A percentile compares a stretch with the other conserved stretches of the same genome.
phyloP scores from a whole-genome alignment of 2,329 filamentous ascomycete genomes.

The Aspergillus udagawae region DNA sequence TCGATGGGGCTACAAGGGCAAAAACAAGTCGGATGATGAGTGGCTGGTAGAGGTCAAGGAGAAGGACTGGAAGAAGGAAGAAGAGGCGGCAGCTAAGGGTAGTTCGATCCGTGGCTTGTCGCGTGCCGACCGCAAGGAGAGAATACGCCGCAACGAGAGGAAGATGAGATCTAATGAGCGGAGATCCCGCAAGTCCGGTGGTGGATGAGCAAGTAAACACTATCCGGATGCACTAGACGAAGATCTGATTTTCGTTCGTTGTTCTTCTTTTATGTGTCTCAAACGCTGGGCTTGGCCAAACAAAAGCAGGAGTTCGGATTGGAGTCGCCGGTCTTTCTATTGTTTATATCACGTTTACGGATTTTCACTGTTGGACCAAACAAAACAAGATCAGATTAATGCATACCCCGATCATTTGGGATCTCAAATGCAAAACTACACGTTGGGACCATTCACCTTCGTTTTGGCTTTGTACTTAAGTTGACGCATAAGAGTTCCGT shows the following conservation, averaged over 20 bases:
- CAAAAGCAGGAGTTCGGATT: slow-evolving; percentile 18
- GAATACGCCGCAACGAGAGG: slow-evolving; percentile 60
- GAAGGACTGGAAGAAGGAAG: slow-evolving; percentile 67
- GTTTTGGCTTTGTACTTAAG: not conserved
- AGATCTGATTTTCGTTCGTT: not conserved
- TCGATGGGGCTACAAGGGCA: slow-evolving; percentile 91
- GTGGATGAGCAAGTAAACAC: slow-evolving; percentile 13
- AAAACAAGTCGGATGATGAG: slow-evolving; percentile 76
- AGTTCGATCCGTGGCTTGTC: slow-evolving; percentile 62
- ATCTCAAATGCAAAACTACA: not conserved
- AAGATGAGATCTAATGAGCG: slow-evolving; percentile 65
- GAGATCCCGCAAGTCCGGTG: slow-evolving; percentile 37
- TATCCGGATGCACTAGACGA: slow-evolving; percentile 5
- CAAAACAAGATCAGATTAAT: not conserved
- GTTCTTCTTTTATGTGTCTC: slow-evolving; percentile 12
- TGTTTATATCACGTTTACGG: not conserved
- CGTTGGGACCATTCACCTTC: not conserved
- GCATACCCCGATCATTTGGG: not conserved
- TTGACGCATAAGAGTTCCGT: not conserved
- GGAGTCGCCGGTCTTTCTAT: slow-evolving; percentile 18
- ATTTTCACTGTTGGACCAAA: not conserved
- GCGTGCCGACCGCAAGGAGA: slow-evolving; percentile 64
- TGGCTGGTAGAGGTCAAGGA: slow-evolving; percentile 92
- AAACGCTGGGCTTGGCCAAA: slow-evolving; percentile 15
- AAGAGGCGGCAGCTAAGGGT: slow-evolving; percentile 51